A percentile compares a stretch with the other conserved stretches of the same genome.
phyloP scores from a whole-genome alignment of 352 stramenopile genomes.

The Globisporangium solare region DNA sequence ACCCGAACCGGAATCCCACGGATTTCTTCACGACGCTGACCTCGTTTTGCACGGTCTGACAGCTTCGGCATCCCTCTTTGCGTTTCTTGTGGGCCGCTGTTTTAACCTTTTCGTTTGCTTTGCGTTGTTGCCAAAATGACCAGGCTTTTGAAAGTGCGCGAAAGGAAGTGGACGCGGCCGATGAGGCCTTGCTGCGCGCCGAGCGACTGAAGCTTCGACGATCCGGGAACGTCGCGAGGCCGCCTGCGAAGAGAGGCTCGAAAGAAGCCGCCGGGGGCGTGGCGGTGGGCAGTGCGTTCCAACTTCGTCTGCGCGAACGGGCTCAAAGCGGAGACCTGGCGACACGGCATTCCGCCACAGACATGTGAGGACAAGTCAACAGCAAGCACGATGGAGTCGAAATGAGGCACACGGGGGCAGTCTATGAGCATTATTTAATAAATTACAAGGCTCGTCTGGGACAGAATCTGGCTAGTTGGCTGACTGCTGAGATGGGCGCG shows the following conservation, averaged over 20 bases:
- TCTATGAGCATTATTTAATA: constrained; percentile 13
- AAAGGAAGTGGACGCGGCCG: constrained; percentile 62
- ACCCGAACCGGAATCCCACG: constrained; percentile 60
- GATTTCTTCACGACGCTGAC: constrained; percentile 81
- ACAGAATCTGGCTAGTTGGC: too few species aligned
- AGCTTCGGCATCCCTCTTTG: not conserved
- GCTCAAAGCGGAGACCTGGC: constrained; percentile 20
- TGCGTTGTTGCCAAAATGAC: not conserved
- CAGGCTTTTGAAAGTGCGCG: constrained; percentile 63
- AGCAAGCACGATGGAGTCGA: constrained; percentile 13
- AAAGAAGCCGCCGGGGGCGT: constrained; percentile 1
- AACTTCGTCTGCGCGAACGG: constrained; percentile 30
- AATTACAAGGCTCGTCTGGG: constrained; percentile 3
- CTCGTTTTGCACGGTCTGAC: constrained; percentile 63
- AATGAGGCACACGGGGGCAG: not conserved
- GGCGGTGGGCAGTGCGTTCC: constrained; percentile 4
- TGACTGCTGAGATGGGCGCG: too few species aligned
- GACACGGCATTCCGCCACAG: constrained; percentile 1
- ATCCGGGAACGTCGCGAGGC: constrained; percentile 12
- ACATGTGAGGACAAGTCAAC: not conserved
- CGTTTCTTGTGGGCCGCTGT: not conserved
- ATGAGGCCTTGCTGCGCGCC: constrained; percentile 46
- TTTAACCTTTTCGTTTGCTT: not conserved
- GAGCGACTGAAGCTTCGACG: constrained; percentile 65
- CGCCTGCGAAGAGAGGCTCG: not conserved